Evolutionary conservation across 352 stramenopile genomes (phyloP).

Genomic region (Globisporangium irregulare): DNA sequence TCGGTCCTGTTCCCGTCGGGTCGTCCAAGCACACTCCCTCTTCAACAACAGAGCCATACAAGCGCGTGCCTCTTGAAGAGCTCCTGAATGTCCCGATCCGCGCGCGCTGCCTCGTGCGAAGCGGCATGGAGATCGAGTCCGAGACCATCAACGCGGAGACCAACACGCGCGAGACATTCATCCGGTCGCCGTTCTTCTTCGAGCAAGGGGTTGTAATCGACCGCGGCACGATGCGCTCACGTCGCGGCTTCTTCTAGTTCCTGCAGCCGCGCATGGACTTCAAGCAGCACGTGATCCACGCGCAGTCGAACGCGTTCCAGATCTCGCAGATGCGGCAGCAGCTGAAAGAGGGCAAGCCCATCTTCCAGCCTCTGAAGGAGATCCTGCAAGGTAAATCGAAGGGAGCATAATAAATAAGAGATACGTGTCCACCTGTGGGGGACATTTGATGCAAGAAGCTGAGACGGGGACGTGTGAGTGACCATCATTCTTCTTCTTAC

Average conservation of each 20-base stretch:
- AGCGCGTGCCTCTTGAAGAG: conserved; percentile 43
- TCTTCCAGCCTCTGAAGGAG: neutral
- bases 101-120: conserved; percentile 37
- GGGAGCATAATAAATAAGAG: neutral
- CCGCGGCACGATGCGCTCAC: conserved; percentile 34
- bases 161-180: conserved; percentile 30
- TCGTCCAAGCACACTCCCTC: neutral
- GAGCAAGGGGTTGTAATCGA: conserved; percentile 49
- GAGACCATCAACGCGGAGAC: conserved; percentile 13
- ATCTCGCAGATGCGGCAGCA: conserved; percentile 12
- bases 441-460: neutral
- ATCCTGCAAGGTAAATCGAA: neutral
- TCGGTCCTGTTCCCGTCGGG: conserved; percentile 1
- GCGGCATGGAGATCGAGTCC: conserved; percentile 19
- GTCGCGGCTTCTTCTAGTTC: conserved; percentile 37
- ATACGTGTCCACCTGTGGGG: neutral
- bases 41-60: conserved; percentile 29
- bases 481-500: neutral
- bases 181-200: conserved; percentile 34
- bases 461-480: neutral
- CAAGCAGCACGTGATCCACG: conserved; percentile 13
- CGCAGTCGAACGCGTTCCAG: conserved; percentile 11
- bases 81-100: conserved; percentile 47
- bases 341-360: conserved; percentile 1
- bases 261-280: conserved; percentile 31